A percentile compares a stretch with the other conserved stretches of the same genome.
These are phyloP conservation scores for Yamadazyma paraphyllophila DNA, from an alignment of 805 yeast genomes.

Conservation along the genomic window DNA sequence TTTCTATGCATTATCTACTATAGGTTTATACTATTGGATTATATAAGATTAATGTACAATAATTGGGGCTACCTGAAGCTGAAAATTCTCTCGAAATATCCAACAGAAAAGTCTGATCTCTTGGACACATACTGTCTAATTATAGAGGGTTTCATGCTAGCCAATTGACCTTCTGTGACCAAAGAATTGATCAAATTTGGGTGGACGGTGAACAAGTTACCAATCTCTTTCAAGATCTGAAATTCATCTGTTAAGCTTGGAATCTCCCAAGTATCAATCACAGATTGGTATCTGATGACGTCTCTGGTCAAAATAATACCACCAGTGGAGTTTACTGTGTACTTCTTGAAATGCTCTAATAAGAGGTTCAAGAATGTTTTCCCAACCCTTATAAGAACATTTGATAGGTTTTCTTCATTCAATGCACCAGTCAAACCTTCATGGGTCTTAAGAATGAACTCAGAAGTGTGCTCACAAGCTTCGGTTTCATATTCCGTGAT, in stretches of 20 bases:
- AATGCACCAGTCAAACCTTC: slow-evolving; percentile 37
- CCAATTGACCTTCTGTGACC: slow-evolving; percentile 77
- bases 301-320: slow-evolving; percentile 82
- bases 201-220: slow-evolving; percentile 81
- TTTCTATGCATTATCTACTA: slow-evolving; percentile 1
- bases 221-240: slow-evolving; percentile 73
- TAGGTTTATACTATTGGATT: slow-evolving; percentile 1
- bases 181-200: slow-evolving; percentile 75
- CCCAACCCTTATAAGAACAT: slow-evolving; percentile 57
- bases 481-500: slow-evolving; percentile 55
- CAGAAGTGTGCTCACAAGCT: slow-evolving; percentile 63
- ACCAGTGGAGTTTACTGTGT: slow-evolving; percentile 75
- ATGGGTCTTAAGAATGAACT: slow-evolving; percentile 46
- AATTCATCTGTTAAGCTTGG: slow-evolving; percentile 60
- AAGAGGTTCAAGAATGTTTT: slow-evolving; percentile 54
- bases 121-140: slow-evolving; percentile 65
- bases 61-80: slow-evolving; percentile 24
- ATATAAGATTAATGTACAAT: slow-evolving; percentile 1
- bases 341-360: slow-evolving; percentile 71
- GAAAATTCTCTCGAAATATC: slow-evolving; percentile 47
- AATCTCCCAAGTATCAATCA: slow-evolving; percentile 66
- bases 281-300: slow-evolving; percentile 69
- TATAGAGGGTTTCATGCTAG: slow-evolving; percentile 58
- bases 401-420: slow-evolving; percentile 43
- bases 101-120: slow-evolving; percentile 66